Percentiles rank a stretch among this genome's conserved stretches.
phyloP scores from a whole-genome alignment of 2,329 filamentous ascomycete species.

The Fusarium euwallaceae region DNA sequence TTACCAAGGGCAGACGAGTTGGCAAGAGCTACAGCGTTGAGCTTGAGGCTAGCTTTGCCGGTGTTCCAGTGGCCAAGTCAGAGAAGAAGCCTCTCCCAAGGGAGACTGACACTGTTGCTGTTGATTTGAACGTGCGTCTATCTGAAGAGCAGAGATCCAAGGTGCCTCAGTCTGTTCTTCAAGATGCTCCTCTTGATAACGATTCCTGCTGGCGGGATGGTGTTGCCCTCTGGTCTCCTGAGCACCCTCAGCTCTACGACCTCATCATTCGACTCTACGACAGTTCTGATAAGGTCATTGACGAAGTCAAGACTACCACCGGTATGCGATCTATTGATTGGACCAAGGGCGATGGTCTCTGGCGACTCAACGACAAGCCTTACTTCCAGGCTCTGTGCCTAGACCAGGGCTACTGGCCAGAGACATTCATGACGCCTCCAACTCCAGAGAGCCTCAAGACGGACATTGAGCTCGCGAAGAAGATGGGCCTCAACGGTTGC shows the following conservation, averaged over 20 bases:
- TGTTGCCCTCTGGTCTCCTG: constrained; percentile 73
- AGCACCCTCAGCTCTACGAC: constrained; percentile 69
- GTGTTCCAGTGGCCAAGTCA: constrained; percentile 59
- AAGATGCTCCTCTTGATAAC: constrained; percentile 53
- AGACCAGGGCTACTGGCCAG: constrained; percentile 75
- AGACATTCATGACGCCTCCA: constrained; percentile 71
- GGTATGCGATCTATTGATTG: constrained; percentile 73
- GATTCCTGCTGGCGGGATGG: constrained; percentile 63
- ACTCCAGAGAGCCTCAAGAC: constrained; percentile 58
- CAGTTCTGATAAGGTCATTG: constrained; percentile 56
- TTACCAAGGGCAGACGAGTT: constrained; percentile 62
- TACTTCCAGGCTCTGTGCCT: constrained; percentile 72
- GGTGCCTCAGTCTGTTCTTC: constrained; percentile 54
- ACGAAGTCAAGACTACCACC: constrained; percentile 70
- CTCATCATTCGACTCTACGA: constrained; percentile 66
- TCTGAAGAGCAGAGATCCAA: constrained; percentile 55
- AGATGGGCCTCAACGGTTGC: constrained; percentile 75
- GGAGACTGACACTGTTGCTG: constrained; percentile 61
- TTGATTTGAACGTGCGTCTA: constrained; percentile 65
- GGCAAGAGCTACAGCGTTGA: constrained; percentile 63
- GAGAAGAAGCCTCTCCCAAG: constrained; percentile 58
- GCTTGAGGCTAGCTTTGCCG: constrained; percentile 66
- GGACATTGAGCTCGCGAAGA: constrained; percentile 69
- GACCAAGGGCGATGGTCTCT: constrained; percentile 68
- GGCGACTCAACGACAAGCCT: constrained; percentile 69